Percentiles rank a stretch among this genome's conserved stretches.
Evolutionary conservation across 2,329 filamentous ascomycete species (phyloP).

Genomic region (Aspergillus oerlinghausenensis): DNA sequence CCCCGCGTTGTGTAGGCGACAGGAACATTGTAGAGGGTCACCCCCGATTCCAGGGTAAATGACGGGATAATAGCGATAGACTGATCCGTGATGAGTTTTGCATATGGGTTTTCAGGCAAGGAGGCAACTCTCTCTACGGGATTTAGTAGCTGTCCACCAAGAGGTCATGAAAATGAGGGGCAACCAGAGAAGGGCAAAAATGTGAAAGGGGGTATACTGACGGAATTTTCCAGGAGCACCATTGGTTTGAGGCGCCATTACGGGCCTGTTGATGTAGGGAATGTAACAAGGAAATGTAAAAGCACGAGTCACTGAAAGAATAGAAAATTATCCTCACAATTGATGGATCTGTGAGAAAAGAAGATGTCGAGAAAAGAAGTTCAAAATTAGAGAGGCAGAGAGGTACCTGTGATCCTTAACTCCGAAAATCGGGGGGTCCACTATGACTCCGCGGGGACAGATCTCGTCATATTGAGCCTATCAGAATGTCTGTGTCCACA

Average conservation of each 20-base stretch:
- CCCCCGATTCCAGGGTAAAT: conserved; percentile 91
- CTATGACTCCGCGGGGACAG: neutral
- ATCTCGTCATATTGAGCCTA: neutral
- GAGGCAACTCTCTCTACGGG: conserved; percentile 51
- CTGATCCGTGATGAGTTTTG: conserved; percentile 80
- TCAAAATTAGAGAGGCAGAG: neutral
- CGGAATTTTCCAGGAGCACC: conserved; percentile 26
- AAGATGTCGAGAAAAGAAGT: neutral
- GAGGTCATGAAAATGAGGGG: neutral
- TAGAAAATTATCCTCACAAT: neutral
- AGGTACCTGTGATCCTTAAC: neutral
- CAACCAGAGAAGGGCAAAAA: neutral
- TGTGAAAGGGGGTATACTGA: conserved; percentile 31
- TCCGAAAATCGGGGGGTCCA: neutral
- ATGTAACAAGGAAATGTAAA: neutral
- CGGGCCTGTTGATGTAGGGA: neutral
- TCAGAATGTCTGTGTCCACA: neutral
- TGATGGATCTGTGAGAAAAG: neutral
- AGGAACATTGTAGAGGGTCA: conserved; percentile 69
- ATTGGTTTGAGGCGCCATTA: conserved; percentile 23
- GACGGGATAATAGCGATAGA: conserved; percentile 79
- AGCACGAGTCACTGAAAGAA: neutral
- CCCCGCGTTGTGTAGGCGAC: conserved; percentile 63
- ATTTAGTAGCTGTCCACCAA: conserved; percentile 47
- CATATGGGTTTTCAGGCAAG: conserved; percentile 90